phyloP scores from a whole-genome alignment of 345 rosid species.

The Lenwebbia sp. region DNA sequence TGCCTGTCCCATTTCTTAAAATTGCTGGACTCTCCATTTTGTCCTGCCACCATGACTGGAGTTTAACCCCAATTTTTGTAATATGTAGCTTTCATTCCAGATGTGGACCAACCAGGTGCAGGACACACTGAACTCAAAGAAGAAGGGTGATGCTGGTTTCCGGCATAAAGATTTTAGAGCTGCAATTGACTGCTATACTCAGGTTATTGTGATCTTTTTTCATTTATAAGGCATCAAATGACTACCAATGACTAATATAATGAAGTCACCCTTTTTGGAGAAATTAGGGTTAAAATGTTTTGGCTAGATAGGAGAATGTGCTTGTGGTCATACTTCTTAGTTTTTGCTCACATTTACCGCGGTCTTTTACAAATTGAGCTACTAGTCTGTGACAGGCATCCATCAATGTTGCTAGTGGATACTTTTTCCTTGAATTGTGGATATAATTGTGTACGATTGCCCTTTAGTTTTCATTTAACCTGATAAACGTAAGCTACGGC shows the following conservation, averaged over 20 bases:
- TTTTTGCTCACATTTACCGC: neutral
- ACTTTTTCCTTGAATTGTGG: neutral
- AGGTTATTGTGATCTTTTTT: constrained; percentile 21
- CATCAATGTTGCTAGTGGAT: neutral
- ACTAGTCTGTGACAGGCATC: neutral
- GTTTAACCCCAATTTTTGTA: neutral
- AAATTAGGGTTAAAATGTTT: neutral
- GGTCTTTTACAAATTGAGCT: neutral
- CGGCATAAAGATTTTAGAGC: constrained; percentile 59
- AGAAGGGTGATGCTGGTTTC: constrained; percentile 84
- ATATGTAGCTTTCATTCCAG: constrained; percentile 82
- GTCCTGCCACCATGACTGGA: neutral
- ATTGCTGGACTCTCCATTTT: neutral
- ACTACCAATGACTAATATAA: neutral
- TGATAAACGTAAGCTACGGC: neutral
- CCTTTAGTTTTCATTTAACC: neutral
- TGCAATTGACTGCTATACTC: constrained; percentile 71
- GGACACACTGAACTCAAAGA: constrained; percentile 70
- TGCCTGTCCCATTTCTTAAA: neutral
- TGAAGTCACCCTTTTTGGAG: neutral
- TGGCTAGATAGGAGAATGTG: neutral
- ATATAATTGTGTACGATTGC: neutral
- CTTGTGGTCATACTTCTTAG: neutral
- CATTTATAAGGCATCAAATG: neutral
- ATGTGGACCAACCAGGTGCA: constrained; percentile 98